Percentiles rank a stretch among this genome's conserved stretches.
phyloP scores from a whole-genome alignment of 129 eudicot genomes.

The Chrysanthemum seticuspe region DNA sequence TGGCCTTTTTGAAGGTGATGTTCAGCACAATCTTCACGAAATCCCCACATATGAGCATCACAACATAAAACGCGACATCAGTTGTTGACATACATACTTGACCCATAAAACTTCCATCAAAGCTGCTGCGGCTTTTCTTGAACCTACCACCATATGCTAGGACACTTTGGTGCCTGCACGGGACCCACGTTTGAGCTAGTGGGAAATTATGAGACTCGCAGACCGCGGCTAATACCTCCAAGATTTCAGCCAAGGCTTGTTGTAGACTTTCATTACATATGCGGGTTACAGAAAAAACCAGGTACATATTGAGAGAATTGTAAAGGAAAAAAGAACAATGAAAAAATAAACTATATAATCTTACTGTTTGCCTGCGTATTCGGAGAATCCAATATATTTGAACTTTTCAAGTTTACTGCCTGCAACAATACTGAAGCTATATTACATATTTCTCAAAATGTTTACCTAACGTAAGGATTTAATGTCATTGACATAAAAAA shows the following conservation, averaged over 20 bases:
- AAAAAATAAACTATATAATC: slow-evolving; percentile 21
- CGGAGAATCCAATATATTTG: slow-evolving; percentile 82
- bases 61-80: slow-evolving; percentile 79
- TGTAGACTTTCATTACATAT: slow-evolving; percentile 90
- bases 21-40: slow-evolving; percentile 87
- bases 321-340: not conserved
- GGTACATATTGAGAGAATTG: slow-evolving; percentile 24
- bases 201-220: too few relatives aligned
- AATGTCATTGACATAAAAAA: too few relatives aligned
- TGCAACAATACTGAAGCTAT: slow-evolving; percentile 51
- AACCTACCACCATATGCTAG: slow-evolving; percentile 80
- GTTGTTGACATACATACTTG: slow-evolving; percentile 98
- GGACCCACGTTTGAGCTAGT: too few relatives aligned
- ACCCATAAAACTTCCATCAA: slow-evolving; percentile 96
- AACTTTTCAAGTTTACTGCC: slow-evolving; percentile 96
- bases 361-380: slow-evolving; percentile 72
- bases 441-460: slow-evolving; percentile 30
- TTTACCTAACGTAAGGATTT: slow-evolving; percentile 3
- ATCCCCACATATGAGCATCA: slow-evolving; percentile 95
- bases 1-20: slow-evolving; percentile 94
- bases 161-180: too few relatives aligned
- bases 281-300: slow-evolving; percentile 46
- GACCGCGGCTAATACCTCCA: too few relatives aligned
- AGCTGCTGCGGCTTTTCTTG: slow-evolving; percentile 83
- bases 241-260: slow-evolving; percentile 26